Conservation (phyloP, 202 grass and related monocot species). For the Schoenoplectus tabernaemontani region DNA sequence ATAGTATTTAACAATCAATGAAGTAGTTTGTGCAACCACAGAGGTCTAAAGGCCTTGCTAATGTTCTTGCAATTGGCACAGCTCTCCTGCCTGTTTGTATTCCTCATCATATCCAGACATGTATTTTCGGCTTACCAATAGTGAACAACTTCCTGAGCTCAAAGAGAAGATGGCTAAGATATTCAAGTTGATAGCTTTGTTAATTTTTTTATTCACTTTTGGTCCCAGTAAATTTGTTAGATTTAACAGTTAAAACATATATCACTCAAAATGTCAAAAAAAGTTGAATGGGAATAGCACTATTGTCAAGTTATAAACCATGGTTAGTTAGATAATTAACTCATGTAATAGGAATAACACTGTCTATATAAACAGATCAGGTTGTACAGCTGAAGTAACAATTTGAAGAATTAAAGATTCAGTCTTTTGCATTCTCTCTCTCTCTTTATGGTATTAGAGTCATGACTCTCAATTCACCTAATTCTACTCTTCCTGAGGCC, state of each 20-base stretch:
- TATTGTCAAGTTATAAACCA: too few species aligned
- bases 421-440: too few species aligned
- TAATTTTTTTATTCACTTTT: too few species aligned
- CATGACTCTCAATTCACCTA: too few species aligned
- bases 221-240: background rate
- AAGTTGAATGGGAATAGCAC: too few species aligned
- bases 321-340: too few species aligned
- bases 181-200: background rate
- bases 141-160: constrained; percentile 27
- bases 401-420: too few species aligned
- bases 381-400: too few species aligned
- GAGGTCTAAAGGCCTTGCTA: background rate
- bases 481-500: too few species aligned
- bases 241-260: background rate
- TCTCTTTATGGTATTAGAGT: too few species aligned
- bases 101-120: constrained; percentile 21
- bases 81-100: constrained; percentile 2
- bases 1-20: background rate
- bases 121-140: constrained; percentile 24
- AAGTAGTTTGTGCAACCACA: background rate
- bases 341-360: too few species aligned
- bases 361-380: too few species aligned
- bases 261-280: background rate
- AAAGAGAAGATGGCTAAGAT: constrained; percentile 29
- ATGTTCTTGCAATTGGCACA: constrained; percentile 12